Base-by-base conservation (phyloP, 306 rosid genomes). In the Cucurbita pepo region DNA sequence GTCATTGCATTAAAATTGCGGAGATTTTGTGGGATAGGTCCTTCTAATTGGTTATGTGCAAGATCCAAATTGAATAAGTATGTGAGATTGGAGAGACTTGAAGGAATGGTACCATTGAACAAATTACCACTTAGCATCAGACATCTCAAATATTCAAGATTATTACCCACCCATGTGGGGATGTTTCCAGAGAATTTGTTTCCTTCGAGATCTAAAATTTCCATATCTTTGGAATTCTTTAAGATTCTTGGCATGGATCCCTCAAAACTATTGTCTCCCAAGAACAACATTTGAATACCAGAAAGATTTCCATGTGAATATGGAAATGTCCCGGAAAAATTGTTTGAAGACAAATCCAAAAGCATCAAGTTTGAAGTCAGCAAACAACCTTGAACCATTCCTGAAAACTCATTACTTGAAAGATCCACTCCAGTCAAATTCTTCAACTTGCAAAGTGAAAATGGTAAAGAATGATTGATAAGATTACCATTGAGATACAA, bases 291-390 rank as follows among this genome's bases (percentile, higher is more conserved):
- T 14, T 10, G 1, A 2, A 80, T 22, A 0, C 1, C 0, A 10
- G 41, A 6, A 1, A 58, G 30, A 2, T 64, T 16, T 22, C 53
- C 69, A 0, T 19, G 36, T 56, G 60, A 47, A n/a, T 8, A 13
- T 0, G 83, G 76, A n/a, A 77, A 12, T 1, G 7, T 10, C 8
- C 78, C 81, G 1, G 76, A 76, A 13, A 80, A n/a, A 0, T 11
- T 1, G 4, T 74, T 79, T 4, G 44, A 1, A 0, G 58, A 52
- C 56, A 79, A 45, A 51, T 69, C 47, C 6, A 79, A 54, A 21
- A 47, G 6, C 0, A 0, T 0, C 14, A 74, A 19, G 3, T 10
- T 43, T 51, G 38, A 0, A 13, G 45, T 37, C 38, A 21, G 5
- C 56, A 6, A 57, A 13, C 78, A 67, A 56, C 34, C 30, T 25